Base-by-base conservation (phyloP, 1,284 basidiomycete genomes). In the Ceratorhiza oryzae-sativae region DNA sequence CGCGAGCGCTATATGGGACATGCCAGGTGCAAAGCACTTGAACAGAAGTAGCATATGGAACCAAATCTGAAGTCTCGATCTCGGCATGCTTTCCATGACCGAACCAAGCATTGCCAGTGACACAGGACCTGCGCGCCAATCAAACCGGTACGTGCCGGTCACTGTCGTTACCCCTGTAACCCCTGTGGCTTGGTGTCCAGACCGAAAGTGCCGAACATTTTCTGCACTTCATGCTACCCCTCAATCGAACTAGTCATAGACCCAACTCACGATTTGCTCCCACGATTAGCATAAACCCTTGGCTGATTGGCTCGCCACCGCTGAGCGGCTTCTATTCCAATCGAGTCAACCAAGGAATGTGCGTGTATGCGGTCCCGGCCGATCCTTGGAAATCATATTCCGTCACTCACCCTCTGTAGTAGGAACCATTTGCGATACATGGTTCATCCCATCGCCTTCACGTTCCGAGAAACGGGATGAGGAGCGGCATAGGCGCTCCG, bases 311-410 rank as follows among this genome's bases (percentile, higher is more conserved):
- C 25, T 27, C 23, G 12, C 25, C 25, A 4, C 25, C 10, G 25
- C 23, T 23, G 23, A 53, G 49, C 49, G 49, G 25, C 2, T 27
- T 27, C 6, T 30, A 15, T 53, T 34, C 12, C 5, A 36, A 32
- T 46, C 41, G 59, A 61, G 41, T 61, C 41, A 46, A 61, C 23
- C 25, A 2, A 18, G 5, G 15, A 46, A 5, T 10, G 27, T 45
- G 39, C 59, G 59, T 61, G 39, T 61, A 61, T 61, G 59, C 59
- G 39, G 41, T 61, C 42, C 59, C 9, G 27, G n/a, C 36, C 36
- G n/a, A 30, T 39, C n/a, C 1, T 20, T 36, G 6, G 32, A n/a
- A 23, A 41, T 30, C 15, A 15, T 20, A 42, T 15, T 27, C 42
- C 27, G 2, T 9, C 9, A 6, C 10, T 13, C 13, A 8, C 13